Evolutionary conservation across 108 stramenopile species (phyloP), one percentile per base, ranked within the genome.

Genomic region (Stephanodiscus minutulus): DNA sequence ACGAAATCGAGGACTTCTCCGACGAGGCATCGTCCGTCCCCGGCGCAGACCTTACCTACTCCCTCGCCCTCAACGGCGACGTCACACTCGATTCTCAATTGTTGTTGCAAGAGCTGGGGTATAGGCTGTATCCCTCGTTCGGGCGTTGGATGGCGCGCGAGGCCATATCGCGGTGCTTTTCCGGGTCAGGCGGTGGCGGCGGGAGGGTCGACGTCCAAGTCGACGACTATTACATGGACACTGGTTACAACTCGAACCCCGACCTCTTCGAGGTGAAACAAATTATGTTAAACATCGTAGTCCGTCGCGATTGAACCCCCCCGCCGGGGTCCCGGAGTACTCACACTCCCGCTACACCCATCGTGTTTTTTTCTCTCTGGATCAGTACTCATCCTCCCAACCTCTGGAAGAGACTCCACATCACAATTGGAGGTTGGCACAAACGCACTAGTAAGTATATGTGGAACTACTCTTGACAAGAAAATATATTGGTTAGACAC

Each of bases 151-250:
- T 64, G 58, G 58, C 68, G 11, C 66, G 52, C 7, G 66, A 68
- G 39, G 47, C 52, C 41, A 39, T 73, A 53, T 21, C 41, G 28
- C 61, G n/a, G 6, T 80, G 67, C 33, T 80, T 69, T 54, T 13
- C 28, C 18, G 31, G 7, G 28, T 59, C 27, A 8, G n/a, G 12
- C 22, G 53, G 43, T 15, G 28, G 15, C 17, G 46, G 18, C 9
- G 27, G 80, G 43, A 28, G 41, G 54, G 49, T 72, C 20, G 18
- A 52, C 48, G 81, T 84, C 18, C 58, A 66, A 48, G 73, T 78
- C 12, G 84, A 84, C 27, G 94, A 92, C 63, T 95, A 89, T 50
- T 95, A 90, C 74, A 86, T 95, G 84, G 94, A 95, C 61, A 95
- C 94, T 15, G 68, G 82, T 36, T 95, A 95, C 74, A 92, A 81